Evolutionary conservation across 176 grass and related monocot genomes (phyloP).

Genomic region (Aegilops umbellulata): DNA sequence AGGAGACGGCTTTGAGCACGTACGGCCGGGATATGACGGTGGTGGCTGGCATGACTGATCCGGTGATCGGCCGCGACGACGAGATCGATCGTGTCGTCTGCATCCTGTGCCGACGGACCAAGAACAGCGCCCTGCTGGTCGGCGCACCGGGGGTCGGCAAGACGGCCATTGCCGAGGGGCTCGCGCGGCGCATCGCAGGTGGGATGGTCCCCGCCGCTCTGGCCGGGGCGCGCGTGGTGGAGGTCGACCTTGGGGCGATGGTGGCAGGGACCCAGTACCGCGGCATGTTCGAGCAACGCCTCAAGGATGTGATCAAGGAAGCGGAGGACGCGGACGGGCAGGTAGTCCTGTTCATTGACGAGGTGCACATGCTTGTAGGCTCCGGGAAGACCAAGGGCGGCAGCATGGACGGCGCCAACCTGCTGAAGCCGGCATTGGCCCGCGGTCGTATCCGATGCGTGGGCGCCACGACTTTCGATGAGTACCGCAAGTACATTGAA

Average conservation of each 20-base stretch:
- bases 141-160: not conserved
- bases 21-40: slow-evolving; percentile 32
- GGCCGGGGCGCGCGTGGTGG: not conserved
- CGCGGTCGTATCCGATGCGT: slow-evolving; percentile 30
- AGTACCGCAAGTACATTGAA: slow-evolving; percentile 27
- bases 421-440: slow-evolving; percentile 35
- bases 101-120: slow-evolving; percentile 53
- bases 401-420: slow-evolving; percentile 27
- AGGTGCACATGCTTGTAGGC: slow-evolving; percentile 13
- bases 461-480: slow-evolving; percentile 25
- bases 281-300: not conserved
- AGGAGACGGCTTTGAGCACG: not conserved
- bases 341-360: not conserved
- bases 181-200: not conserved
- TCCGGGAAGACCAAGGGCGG: not conserved
- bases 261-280: not conserved
- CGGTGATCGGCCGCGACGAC: slow-evolving; percentile 47
- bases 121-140: slow-evolving; percentile 37
- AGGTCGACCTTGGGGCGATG: not conserved
- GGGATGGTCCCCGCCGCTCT: not conserved
- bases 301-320: not conserved
- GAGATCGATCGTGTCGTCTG: slow-evolving; percentile 43
- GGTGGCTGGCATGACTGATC: slow-evolving; percentile 26
- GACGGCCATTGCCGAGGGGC: slow-evolving; percentile 3
- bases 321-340: not conserved